Conservation (phyloP, 306 rosid genomes). For the Leucaena leucocephala region DNA sequence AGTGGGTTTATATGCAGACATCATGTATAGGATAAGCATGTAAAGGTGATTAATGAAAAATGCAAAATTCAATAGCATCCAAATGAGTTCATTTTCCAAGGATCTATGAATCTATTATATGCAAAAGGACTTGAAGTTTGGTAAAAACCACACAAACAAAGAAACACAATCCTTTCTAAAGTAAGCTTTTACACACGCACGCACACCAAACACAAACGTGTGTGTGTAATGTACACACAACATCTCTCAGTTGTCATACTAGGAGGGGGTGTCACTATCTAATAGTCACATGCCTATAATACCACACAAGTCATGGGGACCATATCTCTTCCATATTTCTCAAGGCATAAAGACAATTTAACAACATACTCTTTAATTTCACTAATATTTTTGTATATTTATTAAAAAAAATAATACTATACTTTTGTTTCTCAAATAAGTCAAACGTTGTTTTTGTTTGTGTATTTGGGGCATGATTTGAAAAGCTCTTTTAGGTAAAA, state of each 20-base stretch:
- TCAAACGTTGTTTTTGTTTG: too few species aligned
- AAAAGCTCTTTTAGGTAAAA: too few species aligned
- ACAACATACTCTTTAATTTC: neutral
- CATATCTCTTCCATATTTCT: constrained; percentile 33
- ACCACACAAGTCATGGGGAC: constrained; percentile 37
- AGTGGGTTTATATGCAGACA: too few species aligned
- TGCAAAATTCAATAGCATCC: neutral
- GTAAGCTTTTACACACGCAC: neutral
- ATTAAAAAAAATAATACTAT: too few species aligned
- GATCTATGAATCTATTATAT: neutral
- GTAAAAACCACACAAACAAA: constrained; percentile 13
- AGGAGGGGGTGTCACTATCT: constrained; percentile 33
- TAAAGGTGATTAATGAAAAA: neutral
- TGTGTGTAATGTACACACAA: neutral
- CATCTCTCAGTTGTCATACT: neutral
- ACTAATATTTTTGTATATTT: too few species aligned
- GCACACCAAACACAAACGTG: too few species aligned
- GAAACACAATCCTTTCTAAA: constrained; percentile 10
- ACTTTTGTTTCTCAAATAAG: too few species aligned
- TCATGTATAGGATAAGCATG: neutral
- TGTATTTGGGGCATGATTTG: too few species aligned
- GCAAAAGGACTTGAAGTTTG: neutral
- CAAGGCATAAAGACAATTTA: constrained; percentile 11
- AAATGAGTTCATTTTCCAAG: neutral
- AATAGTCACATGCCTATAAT: constrained; percentile 36